These are phyloP conservation scores for Blastobotrys apis DNA, from an alignment of 1,139 yeast species.

Conservation along the genomic window DNA sequence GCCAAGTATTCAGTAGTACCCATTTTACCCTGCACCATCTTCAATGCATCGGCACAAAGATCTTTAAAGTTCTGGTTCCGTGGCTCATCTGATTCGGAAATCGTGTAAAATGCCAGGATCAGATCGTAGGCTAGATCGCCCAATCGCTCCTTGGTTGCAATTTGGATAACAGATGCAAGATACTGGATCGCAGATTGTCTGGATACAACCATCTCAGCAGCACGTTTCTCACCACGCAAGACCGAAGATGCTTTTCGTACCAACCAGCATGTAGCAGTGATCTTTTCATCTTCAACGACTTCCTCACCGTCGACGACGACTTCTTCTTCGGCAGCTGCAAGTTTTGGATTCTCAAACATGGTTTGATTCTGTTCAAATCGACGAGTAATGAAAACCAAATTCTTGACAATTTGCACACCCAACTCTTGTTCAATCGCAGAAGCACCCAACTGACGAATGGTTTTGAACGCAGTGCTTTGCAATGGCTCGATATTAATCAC, in stretches of 20 bases:
- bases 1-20: conserved; percentile 72
- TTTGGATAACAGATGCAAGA: conserved; percentile 33
- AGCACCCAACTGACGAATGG: conserved; percentile 76
- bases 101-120: conserved; percentile 57
- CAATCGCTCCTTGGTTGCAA: conserved; percentile 20
- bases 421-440: conserved; percentile 64
- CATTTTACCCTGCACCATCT: conserved; percentile 60
- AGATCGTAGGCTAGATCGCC: conserved; percentile 26
- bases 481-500: conserved; percentile 31
- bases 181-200: conserved; percentile 54
- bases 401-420: conserved; percentile 63
- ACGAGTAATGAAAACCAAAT: conserved; percentile 57
- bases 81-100: conserved; percentile 44
- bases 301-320: conserved; percentile 30
- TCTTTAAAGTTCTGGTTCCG: conserved; percentile 50
- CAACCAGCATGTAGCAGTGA: conserved; percentile 56
- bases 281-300: conserved; percentile 19
- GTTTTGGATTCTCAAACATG: conserved; percentile 30
- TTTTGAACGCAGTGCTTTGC: conserved; percentile 63
- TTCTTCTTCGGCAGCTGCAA: conserved; percentile 21
- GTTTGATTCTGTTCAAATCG: conserved; percentile 54
- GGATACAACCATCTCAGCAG: conserved; percentile 49
- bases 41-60: conserved; percentile 64
- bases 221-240: conserved; percentile 60
- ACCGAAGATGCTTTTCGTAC: conserved; percentile 56